Evolutionary conservation across 352 stramenopile genomes (phyloP), one percentile per base, ranked within the genome.

Genomic region (Peronospora tabacina): DNA sequence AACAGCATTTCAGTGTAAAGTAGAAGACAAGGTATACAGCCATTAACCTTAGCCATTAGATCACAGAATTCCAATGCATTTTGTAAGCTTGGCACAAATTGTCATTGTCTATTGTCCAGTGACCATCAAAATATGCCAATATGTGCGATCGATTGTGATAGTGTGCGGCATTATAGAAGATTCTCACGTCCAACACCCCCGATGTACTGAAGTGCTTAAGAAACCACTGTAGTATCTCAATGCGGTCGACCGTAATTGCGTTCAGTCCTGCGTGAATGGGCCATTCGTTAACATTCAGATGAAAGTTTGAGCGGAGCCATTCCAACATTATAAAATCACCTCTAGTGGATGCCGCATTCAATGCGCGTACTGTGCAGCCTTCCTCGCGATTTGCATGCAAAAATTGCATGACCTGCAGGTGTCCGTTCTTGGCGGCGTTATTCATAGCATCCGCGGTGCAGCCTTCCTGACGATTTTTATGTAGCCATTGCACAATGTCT

Each of bases 391-490:
- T 22, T 17, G 17, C 29, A 5, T 55, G 37, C 26, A 75, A 38
- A 46, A 64, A 70, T 0, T 40, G 36, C 36, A 75, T 63, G n/a
- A 75, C 41, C 5, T 57, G 24, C 4, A 70, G 11, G 16, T 72
- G 49, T 5, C 63, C 52, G n/a, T 60, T 52, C 13, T 26, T 44
- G 0, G 60, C 56, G 3, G 66, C 63, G 5, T 60, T 22, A 22
- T 72, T 44, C 30, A 72, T 72, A 7, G 66, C 66, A 9, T 65
- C 51, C n/a, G 58, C 49, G 1, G 49, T 71, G 26, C 59, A 68
- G 5, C 61, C 63, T 64, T 71, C 66, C 5, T 48, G 28, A 9
- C 63, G 49, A 40, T 68, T 55, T 22, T 54, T 19, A 20, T 72
- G 60, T 9, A 75, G 28, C 62, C 55, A 73, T 37, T 32, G 24